These are phyloP conservation scores for Tritrichomonas foetus DNA, from an alignment of 208 protist genomes.

Conservation along the genomic window DNA sequence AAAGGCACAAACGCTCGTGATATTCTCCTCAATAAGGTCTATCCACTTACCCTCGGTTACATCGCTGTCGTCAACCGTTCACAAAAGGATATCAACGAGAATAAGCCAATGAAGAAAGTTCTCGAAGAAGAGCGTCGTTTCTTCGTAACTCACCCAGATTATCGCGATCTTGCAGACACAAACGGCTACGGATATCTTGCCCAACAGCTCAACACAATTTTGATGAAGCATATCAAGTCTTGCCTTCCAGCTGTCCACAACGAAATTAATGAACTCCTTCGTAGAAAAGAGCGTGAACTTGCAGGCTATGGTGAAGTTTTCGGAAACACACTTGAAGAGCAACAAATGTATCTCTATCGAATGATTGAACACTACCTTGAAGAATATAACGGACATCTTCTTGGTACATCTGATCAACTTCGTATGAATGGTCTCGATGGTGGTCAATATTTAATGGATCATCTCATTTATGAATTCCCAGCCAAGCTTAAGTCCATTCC, in stretches of 20 bases:
- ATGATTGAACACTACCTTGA: not conserved
- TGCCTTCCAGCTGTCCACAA: constrained; percentile 78
- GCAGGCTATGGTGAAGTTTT: not conserved
- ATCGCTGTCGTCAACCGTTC: constrained; percentile 93
- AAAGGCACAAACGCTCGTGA: constrained; percentile 92
- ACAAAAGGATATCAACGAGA: constrained; percentile 88
- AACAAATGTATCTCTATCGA: not conserved
- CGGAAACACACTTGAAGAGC: not conserved
- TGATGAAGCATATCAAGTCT: constrained; percentile 87
- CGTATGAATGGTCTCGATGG: not conserved
- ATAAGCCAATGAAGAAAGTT: constrained; percentile 72
- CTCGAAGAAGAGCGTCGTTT: constrained; percentile 62
- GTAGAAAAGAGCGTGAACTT: constrained; percentile 44
- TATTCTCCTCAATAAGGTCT: constrained; percentile 78
- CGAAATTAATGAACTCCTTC: constrained; percentile 47
- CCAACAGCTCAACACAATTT: constrained; percentile 59
- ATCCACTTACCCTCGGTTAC: constrained; percentile 86
- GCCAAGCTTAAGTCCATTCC: not conserved
- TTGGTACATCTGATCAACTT: constrained; percentile 13
- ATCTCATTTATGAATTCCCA: constrained; percentile 1
- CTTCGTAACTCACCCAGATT: constrained; percentile 78
- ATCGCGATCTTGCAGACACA: constrained; percentile 58
- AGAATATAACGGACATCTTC: not conserved
- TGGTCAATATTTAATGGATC: constrained; percentile 3
- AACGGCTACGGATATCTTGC: constrained; percentile 53